Conservation (phyloP, 129 eudicot species). For the Gnaphalium uliginosum region DNA sequence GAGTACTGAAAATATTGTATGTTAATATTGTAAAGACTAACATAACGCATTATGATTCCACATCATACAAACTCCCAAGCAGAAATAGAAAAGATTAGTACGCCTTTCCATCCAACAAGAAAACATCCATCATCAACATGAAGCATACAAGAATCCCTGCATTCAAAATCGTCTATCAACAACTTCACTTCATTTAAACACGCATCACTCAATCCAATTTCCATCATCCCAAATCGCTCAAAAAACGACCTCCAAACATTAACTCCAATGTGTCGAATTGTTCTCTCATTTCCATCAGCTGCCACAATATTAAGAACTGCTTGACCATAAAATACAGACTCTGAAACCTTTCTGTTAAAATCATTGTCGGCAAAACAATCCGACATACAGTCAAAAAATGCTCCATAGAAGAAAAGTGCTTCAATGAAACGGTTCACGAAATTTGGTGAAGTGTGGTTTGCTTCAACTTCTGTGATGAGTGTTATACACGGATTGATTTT, state of each 20-base stretch:
- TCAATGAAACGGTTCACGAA: conserved; percentile 54
- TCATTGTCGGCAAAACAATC: conserved; percentile 42
- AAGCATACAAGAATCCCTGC: conserved; percentile 37
- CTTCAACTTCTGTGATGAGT: not conserved
- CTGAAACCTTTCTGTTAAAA: conserved; percentile 27
- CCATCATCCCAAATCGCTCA: conserved; percentile 43
- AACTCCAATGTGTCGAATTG: conserved; percentile 36
- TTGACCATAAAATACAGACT: conserved; percentile 28
- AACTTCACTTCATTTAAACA: conserved; percentile 38
- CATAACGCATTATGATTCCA: not conserved
- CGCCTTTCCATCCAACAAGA: conserved; percentile 46
- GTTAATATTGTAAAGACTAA: not conserved
- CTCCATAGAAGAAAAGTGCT: conserved; percentile 51
- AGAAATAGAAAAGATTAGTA: conserved; percentile 44
- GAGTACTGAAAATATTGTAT: not conserved
- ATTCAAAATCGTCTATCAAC: conserved; percentile 32
- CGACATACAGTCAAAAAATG: conserved; percentile 42
- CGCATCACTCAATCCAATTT: conserved; percentile 32
- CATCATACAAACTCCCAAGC: conserved; percentile 43
- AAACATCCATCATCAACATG: conserved; percentile 32
- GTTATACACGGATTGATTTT: conserved; percentile 8
- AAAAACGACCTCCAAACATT: conserved; percentile 54
- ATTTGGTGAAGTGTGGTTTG: conserved; percentile 8
- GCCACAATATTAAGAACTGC: conserved; percentile 47
- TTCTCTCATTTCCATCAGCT: conserved; percentile 55